phyloP scores from a whole-genome alignment of 2,329 filamentous ascomycete species.

The Phoma sp. region DNA sequence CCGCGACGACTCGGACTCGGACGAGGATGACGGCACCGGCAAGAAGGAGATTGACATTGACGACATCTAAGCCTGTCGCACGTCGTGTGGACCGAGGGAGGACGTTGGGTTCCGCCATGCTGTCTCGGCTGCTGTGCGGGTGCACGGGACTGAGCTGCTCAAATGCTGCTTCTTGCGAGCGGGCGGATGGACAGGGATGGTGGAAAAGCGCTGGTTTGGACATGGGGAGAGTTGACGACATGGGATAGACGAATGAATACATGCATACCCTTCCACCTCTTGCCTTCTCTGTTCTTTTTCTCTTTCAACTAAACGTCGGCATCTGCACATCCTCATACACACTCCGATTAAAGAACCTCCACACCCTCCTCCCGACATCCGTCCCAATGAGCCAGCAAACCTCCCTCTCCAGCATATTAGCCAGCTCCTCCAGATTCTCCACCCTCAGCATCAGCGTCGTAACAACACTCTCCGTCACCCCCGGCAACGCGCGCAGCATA shows the following conservation, averaged over 20 bases:
- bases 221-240: neutral
- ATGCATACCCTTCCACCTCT: conserved; percentile 10
- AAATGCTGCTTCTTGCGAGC: conserved; percentile 50
- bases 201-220: conserved; percentile 5
- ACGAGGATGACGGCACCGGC: conserved; percentile 64
- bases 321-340: conserved; percentile 50
- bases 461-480: conserved; percentile 76
- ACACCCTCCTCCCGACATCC: conserved; percentile 77
- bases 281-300: neutral
- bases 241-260: conserved; percentile 8
- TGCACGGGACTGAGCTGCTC: conserved; percentile 38
- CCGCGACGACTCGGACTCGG: conserved; percentile 62
- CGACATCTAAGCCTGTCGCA: conserved; percentile 70
- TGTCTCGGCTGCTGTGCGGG: conserved; percentile 35
- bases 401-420: conserved; percentile 80
- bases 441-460: conserved; percentile 73
- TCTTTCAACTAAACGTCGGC: conserved; percentile 24
- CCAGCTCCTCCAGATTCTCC: conserved; percentile 79
- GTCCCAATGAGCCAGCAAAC: conserved; percentile 77
- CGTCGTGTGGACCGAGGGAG: neutral
- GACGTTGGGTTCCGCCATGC: conserved; percentile 44
- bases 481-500: conserved; percentile 85
- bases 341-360: conserved; percentile 77
- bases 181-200: conserved; percentile 44
- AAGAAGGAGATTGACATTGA: conserved; percentile 92